Base-by-base conservation (phyloP, 2,329 filamentous ascomycete species). In the Colletotrichum siamense region DNA sequence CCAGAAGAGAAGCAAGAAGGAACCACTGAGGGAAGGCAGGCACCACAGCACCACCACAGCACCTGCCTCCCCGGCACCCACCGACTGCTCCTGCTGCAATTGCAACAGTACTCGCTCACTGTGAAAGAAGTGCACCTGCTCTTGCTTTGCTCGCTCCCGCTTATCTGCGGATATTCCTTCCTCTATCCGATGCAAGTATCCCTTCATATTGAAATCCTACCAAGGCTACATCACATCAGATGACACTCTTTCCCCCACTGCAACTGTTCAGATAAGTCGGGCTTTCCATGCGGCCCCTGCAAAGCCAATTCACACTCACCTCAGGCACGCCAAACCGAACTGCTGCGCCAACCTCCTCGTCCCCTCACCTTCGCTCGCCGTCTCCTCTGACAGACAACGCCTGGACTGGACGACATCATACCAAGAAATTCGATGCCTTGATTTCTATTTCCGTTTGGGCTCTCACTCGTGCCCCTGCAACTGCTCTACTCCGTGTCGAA, bases 1-100 rank as follows among this genome's bases (percentile, higher is more conserved):
- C 74, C 70, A 76, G 74, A 76, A 76, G 44, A 76, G 74, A 74
- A 76, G 57, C 55, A 65, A 69, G 26, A 75, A 68, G 71, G 74
- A 74, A 74, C 63, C 70, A 57, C 10, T n/a, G 63, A 44, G 24
- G 32, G 10, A 61, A 52, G n/a, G 44, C 44, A 52, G 1, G 44
- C 18, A 49, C 39, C 18, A 44, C 39, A 44, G 44, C 18, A 49
- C 44, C 18, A 49, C 44, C 44, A 22, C 44, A 22, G 44, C 44
- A 49, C 44, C 44, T 22, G 4, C 44, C 44, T 22, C 44, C 18
- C n/a, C 44, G 13, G 44, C 44, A 52, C n/a, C 44, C 6, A 52
- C 10, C n/a, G 44, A 22, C 44, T 66, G 52, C 52, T 34, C 22
- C 36, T 75, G n/a, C 39, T 49, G 39, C 18, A n/a, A 44, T n/a